Conservation (phyloP, 2,329 filamentous ascomycete genomes). For the Diatrype stigma region DNA sequence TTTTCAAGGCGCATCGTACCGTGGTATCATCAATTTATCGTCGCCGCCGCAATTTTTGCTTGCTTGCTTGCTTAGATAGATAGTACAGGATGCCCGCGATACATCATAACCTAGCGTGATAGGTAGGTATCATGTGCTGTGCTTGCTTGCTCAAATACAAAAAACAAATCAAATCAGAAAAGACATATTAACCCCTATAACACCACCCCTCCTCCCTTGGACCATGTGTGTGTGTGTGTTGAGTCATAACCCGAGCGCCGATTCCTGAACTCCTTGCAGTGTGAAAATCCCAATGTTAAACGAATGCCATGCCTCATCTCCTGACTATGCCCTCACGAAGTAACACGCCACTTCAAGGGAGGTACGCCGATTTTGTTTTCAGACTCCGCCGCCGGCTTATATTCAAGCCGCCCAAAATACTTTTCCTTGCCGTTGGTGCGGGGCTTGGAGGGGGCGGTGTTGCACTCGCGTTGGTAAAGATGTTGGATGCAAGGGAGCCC, state of each 20-base stretch:
- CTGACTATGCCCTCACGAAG: neutral
- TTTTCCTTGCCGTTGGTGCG: conserved; percentile 22
- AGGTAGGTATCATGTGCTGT: neutral
- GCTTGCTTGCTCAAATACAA: neutral
- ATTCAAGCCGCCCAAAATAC: conserved; percentile 4
- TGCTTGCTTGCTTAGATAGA: neutral
- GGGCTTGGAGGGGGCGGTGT: conserved; percentile 9
- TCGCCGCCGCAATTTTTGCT: neutral
- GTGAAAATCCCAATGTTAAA: neutral
- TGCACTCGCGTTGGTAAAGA: neutral
- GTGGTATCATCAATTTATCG: neutral
- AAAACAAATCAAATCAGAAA: neutral
- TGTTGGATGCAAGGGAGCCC: conserved; percentile 26
- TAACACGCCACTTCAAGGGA: neutral
- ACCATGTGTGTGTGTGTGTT: neutral
- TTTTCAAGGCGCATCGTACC: neutral
- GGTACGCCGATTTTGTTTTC: neutral
- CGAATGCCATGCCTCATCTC: neutral
- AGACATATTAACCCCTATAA: neutral
- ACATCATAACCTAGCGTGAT: neutral
- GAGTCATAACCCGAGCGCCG: neutral
- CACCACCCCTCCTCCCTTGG: neutral
- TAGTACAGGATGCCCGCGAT: neutral
- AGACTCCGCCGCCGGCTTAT: neutral
- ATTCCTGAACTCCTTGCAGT: neutral